phyloP scores from a whole-genome alignment of 2,329 filamentous ascomycete species.

The Trichoderma arundinaceum region DNA sequence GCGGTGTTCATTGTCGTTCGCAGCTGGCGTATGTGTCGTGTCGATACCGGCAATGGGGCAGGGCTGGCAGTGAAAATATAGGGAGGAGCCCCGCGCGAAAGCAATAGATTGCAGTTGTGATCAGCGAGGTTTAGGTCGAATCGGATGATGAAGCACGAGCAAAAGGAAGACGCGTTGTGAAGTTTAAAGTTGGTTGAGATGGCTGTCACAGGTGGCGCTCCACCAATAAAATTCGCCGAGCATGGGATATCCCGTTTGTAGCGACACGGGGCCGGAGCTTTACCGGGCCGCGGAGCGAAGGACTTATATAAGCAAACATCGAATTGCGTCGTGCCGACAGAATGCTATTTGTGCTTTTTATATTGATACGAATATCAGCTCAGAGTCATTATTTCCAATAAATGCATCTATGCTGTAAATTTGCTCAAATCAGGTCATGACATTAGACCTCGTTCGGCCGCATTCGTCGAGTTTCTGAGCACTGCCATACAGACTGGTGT shows the following conservation, averaged over 20 bases:
- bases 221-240: conserved; percentile 17
- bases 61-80: background rate
- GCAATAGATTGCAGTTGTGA: background rate
- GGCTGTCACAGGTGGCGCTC: conserved; percentile 4
- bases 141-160: background rate
- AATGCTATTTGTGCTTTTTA: no score
- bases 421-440: no score
- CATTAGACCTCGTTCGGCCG: no score
- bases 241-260: background rate
- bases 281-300: background rate
- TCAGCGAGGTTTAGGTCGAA: background rate
- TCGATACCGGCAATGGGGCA: background rate
- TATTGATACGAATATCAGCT: no score
- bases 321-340: no score
- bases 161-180: conserved; percentile 20
- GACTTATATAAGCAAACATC: background rate
- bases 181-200: conserved; percentile 17
- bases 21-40: background rate
- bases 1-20: conserved; percentile 38
- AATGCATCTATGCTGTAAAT: no score
- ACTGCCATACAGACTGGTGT: no score
- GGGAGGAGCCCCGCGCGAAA: background rate
- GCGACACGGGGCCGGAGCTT: conserved; percentile 2
- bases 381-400: no score
- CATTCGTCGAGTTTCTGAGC: no score